These are phyloP conservation scores for Pilasporangium apinafurcum DNA, from an alignment of 352 stramenopile genomes.

Conservation along the genomic window DNA sequence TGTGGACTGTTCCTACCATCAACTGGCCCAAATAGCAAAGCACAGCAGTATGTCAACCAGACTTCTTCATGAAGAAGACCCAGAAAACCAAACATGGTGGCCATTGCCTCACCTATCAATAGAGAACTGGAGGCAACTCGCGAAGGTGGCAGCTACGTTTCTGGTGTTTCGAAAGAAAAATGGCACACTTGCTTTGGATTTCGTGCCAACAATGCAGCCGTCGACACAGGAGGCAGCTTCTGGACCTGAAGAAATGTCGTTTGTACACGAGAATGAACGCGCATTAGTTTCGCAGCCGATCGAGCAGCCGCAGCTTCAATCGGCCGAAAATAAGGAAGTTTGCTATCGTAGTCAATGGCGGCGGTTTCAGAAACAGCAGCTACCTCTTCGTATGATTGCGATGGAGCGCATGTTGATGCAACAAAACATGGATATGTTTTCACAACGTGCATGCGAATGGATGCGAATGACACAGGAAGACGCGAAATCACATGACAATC, in stretches of 20 bases:
- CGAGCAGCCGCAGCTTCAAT: no score
- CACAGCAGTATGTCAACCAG: background rate
- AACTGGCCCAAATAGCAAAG: slow-evolving; percentile 18
- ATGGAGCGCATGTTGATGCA: slow-evolving; percentile 1
- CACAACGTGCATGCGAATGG: slow-evolving; percentile 24
- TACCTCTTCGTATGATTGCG: slow-evolving; percentile 13
- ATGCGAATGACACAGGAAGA: slow-evolving; percentile 51
- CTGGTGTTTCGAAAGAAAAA: slow-evolving; percentile 31
- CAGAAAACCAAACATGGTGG: no score
- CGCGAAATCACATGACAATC: slow-evolving; percentile 23
- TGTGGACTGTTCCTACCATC: slow-evolving; percentile 32
- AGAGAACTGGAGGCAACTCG: slow-evolving; percentile 18
- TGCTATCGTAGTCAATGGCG: slow-evolving; percentile 2
- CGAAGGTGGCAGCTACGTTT: slow-evolving; percentile 9
- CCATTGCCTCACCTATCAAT: slow-evolving; percentile 2
- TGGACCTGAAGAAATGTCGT: background rate
- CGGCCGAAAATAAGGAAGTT: slow-evolving; percentile 1
- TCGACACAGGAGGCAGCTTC: background rate
- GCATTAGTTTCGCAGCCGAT: no score
- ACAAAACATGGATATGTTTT: background rate
- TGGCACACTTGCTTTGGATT: slow-evolving; percentile 6
- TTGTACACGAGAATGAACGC: background rate
- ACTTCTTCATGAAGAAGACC: no score
- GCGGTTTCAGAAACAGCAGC: slow-evolving; percentile 40
- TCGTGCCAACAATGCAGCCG: background rate